Evolutionary conservation across 345 rosid species (phyloP).

Genomic region (Theobroma cacao): DNA sequence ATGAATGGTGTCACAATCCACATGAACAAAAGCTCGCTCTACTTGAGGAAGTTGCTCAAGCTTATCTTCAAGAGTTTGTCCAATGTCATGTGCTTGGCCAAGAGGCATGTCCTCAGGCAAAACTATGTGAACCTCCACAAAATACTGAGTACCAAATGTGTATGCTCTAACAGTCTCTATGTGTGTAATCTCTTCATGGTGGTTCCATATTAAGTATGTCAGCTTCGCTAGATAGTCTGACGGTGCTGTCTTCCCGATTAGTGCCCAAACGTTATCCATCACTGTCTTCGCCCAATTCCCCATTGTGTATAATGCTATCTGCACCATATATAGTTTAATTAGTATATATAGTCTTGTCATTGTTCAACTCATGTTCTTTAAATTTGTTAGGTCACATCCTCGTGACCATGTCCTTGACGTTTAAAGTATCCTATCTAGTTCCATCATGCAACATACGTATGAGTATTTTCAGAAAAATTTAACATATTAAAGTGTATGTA

Average conservation of each 20-base stretch:
- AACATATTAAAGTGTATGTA: too few species aligned
- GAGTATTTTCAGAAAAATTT: too few species aligned
- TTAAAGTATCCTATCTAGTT: too few species aligned
- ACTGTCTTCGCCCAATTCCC: conserved; percentile 47
- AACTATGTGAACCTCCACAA: conserved; percentile 49
- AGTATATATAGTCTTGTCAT: too few species aligned
- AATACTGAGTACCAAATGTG: conserved; percentile 37
- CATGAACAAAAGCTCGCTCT: conserved; percentile 49
- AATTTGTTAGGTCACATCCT: too few species aligned
- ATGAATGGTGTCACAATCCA: conserved; percentile 37
- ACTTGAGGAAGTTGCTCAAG: conserved; percentile 42
- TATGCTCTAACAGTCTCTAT: conserved; percentile 52
- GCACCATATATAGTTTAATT: conserved; percentile 12
- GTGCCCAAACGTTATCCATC: conserved; percentile 47
- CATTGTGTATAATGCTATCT: conserved; percentile 54
- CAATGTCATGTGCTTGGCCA: conserved; percentile 39
- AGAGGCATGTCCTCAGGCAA: conserved; percentile 43
- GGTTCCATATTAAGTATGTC: conserved; percentile 53
- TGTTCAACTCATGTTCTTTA: neutral
- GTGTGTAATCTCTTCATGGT: conserved; percentile 38
- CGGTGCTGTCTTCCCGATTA: conserved; percentile 50
- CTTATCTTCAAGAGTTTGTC: conserved; percentile 48
- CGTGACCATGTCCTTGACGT: too few species aligned
- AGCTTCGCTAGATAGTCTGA: conserved; percentile 47
- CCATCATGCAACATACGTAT: too few species aligned